phyloP scores from a whole-genome alignment of 2,329 filamentous ascomycete genomes.

The Xylariaceae sp. region DNA sequence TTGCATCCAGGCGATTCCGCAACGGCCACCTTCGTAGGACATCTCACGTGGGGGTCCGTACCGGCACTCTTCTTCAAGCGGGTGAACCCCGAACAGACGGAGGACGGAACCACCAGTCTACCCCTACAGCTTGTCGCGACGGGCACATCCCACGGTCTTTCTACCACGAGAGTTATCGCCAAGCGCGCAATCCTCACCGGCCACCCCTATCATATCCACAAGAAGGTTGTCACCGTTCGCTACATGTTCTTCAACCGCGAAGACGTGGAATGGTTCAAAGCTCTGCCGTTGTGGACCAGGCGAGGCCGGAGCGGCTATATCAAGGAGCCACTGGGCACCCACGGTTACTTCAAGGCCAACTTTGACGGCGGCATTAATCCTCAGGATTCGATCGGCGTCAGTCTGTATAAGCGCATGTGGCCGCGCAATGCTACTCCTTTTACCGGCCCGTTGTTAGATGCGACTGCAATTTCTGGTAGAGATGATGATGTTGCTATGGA shows the following conservation, averaged over 20 bases:
- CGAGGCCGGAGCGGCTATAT: conserved; percentile 82
- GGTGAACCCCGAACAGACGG: conserved; percentile 39
- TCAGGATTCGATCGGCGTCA: conserved; percentile 88
- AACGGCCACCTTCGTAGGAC: conserved; percentile 84
- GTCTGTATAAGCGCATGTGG: conserved; percentile 80
- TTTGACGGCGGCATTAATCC: conserved; percentile 96
- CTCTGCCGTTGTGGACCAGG: conserved; percentile 88
- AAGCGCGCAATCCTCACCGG: conserved; percentile 93
- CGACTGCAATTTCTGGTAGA: conserved; percentile 19
- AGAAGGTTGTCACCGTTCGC: conserved; percentile 89
- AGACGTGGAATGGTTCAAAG: conserved; percentile 97
- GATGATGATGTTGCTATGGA: conserved; percentile 37
- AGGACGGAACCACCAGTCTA: conserved; percentile 39
- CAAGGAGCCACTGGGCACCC: conserved; percentile 90
- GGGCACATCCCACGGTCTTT: conserved; percentile 78
- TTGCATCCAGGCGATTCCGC: conserved; percentile 86
- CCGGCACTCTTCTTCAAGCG: conserved; percentile 84
- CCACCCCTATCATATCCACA: conserved; percentile 98
- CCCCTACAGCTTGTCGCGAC: conserved; percentile 73
- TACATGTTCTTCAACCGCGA: conserved; percentile 99
- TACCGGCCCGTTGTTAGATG: conserved; percentile 38
- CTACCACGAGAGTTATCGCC: conserved; percentile 72
- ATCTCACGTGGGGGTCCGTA: conserved; percentile 87
- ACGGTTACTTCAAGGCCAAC: conserved; percentile 99
- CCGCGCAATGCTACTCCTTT: conserved; percentile 60